Conservation (phyloP, 108 stramenopile genomes). For the Nitzschia palea region DNA sequence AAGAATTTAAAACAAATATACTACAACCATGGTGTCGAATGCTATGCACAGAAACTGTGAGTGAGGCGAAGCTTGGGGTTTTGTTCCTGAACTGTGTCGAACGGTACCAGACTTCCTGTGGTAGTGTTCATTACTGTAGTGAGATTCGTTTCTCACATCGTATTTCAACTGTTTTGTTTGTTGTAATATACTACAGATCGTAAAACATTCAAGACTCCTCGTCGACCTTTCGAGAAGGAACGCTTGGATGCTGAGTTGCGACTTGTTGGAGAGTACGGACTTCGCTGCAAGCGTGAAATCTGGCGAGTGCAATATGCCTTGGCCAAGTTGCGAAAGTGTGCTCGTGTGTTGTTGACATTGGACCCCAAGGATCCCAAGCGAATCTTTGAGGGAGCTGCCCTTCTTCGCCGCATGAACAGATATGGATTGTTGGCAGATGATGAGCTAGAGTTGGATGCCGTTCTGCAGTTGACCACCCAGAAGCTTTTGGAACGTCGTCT, state of each 20-base stretch:
- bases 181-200: constrained; percentile 53
- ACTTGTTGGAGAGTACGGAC: constrained; percentile 99
- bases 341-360: constrained; percentile 95
- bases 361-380: constrained; percentile 97
- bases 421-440: constrained; percentile 97
- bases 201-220: constrained; percentile 98
- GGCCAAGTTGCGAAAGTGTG: constrained; percentile 99
- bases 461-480: constrained; percentile 98
- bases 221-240: constrained; percentile 99
- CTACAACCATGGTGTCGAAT: constrained; percentile 50
- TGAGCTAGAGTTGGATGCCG: constrained; percentile 95
- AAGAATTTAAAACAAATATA: constrained; percentile 11
- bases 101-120: neutral
- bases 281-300: constrained; percentile 99
- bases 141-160: too few relatives aligned
- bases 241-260: constrained; percentile 97
- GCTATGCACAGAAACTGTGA: constrained; percentile 68
- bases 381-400: constrained; percentile 98
- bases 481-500: constrained; percentile 97
- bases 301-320: constrained; percentile 99
- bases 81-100: neutral
- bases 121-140: too few relatives aligned
- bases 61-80: constrained; percentile 15
- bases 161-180: neutral
- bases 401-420: constrained; percentile 96